Evolutionary conservation across 371 early-diverging fungal species (phyloP), one percentile per base, ranked within the genome.

Genomic region (Batrachochytrium dendrobatidis): DNA sequence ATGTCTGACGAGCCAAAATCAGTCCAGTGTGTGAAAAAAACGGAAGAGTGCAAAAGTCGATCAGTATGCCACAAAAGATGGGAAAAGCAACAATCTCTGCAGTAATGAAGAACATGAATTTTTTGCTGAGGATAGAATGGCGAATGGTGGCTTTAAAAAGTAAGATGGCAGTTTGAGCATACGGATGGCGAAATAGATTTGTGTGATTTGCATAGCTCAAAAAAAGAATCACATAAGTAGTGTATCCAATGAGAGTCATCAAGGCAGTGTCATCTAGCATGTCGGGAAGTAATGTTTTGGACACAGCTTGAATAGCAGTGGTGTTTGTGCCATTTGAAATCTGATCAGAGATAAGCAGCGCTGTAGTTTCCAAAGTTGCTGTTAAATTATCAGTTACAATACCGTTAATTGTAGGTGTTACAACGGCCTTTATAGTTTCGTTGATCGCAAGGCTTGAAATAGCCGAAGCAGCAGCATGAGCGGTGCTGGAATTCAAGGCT

Each of bases 21-120:
- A 86, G 77, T 1, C 54, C 30, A 1, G 68, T 69, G 5, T 80
- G 70, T 2, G 73, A 73, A 53, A 94, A 84, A 7, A 91, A 55
- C 0, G 89, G 87, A 43, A 88, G 56, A 0, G 91, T 86, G 20
- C 85, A 84, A 1, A 88, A 1, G 51, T 88, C 91, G 54, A 96
- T 64, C 30, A 91, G 65, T 18, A 83, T 62, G 1, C 97, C 97
- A 59, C 91, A 93, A 34, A 86, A 76, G n/a, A 86, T 71, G 1
- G 97, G 97, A 68, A 95, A 94, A 31, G 84, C 53, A 3, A 85
- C 68, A 30, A 96, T 83, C 68, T 96, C 97, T 45, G 92, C 79
- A 0, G 75, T 67, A 26, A 94, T 76, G 69, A 94, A 93, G 68
- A 90, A 81, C 1, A 65, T 24, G 45, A 77, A 72, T 69, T 74